phyloP scores from a whole-genome alignment of 192 early-diverging fungal genomes.

The Backusella psychrophila region DNA sequence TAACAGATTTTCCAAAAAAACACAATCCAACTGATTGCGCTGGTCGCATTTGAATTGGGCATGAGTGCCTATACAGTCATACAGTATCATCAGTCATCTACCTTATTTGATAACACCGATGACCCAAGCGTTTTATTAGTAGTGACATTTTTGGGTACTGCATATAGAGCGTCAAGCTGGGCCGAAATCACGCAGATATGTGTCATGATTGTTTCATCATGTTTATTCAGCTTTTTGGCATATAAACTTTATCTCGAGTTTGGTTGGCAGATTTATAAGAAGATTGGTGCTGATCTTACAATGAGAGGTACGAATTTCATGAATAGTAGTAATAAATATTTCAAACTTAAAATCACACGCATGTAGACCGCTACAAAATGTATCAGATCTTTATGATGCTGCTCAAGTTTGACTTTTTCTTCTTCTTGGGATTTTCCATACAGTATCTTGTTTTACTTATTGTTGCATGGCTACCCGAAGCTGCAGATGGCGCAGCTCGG shows the following conservation, averaged over 20 bases:
- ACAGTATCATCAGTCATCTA: constrained; percentile 55
- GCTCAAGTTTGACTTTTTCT: constrained; percentile 80
- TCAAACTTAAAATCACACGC: neutral
- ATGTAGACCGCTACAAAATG: constrained; percentile 65
- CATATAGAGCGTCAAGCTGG: constrained; percentile 29
- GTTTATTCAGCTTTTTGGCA: constrained; percentile 48
- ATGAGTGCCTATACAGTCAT: constrained; percentile 68
- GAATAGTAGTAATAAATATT: neutral
- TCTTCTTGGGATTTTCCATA: constrained; percentile 75
- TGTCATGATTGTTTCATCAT: constrained; percentile 49
- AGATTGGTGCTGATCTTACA: constrained; percentile 74
- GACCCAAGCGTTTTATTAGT: neutral
- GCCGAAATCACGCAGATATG: constrained; percentile 58
- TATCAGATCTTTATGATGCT: constrained; percentile 80
- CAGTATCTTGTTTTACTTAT: constrained; percentile 69
- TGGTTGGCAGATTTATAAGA: constrained; percentile 82
- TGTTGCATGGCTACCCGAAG: constrained; percentile 31
- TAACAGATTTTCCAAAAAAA: constrained; percentile 82
- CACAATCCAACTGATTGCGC: constrained; percentile 87
- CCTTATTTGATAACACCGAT: constrained; percentile 18
- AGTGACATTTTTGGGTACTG: constrained; percentile 13
- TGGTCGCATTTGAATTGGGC: constrained; percentile 64
- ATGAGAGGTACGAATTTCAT: constrained; percentile 53
- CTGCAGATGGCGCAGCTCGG: constrained; percentile 1
- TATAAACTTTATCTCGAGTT: constrained; percentile 77